Evolutionary conservation across 257 asterid genomes (phyloP), one percentile per base, ranked within the genome.

Genomic region (Plantago elongata): DNA sequence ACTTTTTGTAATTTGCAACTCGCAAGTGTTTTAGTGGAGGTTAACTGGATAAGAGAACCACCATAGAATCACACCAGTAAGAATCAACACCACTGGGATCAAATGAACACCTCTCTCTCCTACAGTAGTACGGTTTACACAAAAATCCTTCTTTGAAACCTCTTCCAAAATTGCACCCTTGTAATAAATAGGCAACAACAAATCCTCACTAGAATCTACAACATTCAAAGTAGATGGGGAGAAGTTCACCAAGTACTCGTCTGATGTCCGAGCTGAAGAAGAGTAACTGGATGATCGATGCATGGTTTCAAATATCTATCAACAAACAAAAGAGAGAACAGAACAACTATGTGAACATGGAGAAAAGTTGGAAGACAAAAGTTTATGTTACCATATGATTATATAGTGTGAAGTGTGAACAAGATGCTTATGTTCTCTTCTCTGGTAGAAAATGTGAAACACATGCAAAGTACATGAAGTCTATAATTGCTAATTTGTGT

Each of bases 21-120:
- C 27, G 27, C 27, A 22, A 22, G 27, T 22, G 27, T 22, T 22
- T 57, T 48, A n/a, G 30, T 18, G 54, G 18, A 68, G 13, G 5
- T 14, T 9, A 44, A 71, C 75, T 2, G 80, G 80, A 18, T 54
- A 13, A 17, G 94, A 85, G 67, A 76, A 85, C 48, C 64, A 72
- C 89, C 89, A 85, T 29, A 85, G 94, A 45, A 82, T 45, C 38
- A 82, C 71, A 49, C 61, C 81, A 69, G 87, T 82, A 13, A 71
- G 4, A 42, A 71, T 16, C 79, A 85, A 72, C 10, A 78, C 79
- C 10, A 82, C 52, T 12, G 94, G 94, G 66, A 82, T 75, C 1
- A 82, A 62, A 68, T 82, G 94, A 65, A 82, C 75, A 13, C 71
- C 74, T 61, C 16, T 80, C 63, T 82, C 83, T n/a, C 75, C 81